Percentiles rank a stretch among this genome's conserved stretches.
Evolutionary conservation across 2,329 filamentous ascomycete genomes (phyloP).

Genomic region (Myriosclerotinia scirpicola): DNA sequence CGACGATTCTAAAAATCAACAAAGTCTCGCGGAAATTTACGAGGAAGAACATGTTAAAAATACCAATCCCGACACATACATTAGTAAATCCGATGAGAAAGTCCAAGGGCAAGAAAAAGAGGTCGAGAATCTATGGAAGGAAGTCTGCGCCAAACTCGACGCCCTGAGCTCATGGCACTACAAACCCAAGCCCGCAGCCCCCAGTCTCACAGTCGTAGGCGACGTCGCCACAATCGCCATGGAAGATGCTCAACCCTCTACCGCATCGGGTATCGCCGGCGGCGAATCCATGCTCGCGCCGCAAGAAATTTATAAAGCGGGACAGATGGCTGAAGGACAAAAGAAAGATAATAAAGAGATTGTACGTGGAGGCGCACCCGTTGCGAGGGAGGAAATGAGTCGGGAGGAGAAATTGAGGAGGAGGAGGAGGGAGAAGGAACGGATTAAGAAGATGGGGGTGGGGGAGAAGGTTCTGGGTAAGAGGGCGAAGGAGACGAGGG

Average conservation of each 20-base stretch:
- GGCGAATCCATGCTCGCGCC: conserved; percentile 79
- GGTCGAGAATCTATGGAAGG: conserved; percentile 79
- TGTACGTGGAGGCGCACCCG: conserved; percentile 73
- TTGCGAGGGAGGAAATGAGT: conserved; percentile 82
- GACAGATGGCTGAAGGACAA: conserved; percentile 59
- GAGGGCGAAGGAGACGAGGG: conserved; percentile 56
- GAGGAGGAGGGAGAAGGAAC: conserved; percentile 81
- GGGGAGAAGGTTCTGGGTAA: conserved; percentile 54
- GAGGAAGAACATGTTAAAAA: conserved; percentile 85
- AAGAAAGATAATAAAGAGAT: conserved; percentile 66
- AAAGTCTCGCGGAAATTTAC: conserved; percentile 88
- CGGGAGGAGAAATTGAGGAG: conserved; percentile 79
- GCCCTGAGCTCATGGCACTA: conserved; percentile 92
- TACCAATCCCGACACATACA: conserved; percentile 73
- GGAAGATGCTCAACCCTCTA: conserved; percentile 91
- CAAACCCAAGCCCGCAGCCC: conserved; percentile 80
- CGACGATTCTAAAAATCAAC: conserved; percentile 82
- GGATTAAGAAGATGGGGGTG: conserved; percentile 67
- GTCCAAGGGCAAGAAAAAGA: conserved; percentile 78
- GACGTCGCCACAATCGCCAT: conserved; percentile 91
- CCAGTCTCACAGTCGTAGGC: conserved; percentile 81
- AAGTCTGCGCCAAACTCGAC: conserved; percentile 78
- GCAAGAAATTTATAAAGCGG: conserved; percentile 89
- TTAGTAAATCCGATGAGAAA: conserved; percentile 81
- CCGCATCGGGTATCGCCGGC: conserved; percentile 69